These are phyloP conservation scores for Magnolia sinica DNA, from an alignment of 164 flowering plant genomes.

Conservation along the genomic window DNA sequence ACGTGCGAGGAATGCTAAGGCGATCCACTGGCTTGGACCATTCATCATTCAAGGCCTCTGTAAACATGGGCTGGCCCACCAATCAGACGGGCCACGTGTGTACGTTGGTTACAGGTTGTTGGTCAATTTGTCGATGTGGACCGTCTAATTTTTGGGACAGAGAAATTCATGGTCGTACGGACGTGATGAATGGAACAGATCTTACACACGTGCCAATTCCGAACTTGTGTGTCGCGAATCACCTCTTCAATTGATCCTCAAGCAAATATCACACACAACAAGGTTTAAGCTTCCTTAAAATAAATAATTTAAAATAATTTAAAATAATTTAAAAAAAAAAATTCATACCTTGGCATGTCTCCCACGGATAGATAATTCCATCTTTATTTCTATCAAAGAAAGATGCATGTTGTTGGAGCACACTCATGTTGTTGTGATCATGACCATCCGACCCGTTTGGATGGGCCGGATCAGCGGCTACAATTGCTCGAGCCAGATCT, in stretches of 20 bases:
- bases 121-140: neutral
- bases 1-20: too few relatives aligned
- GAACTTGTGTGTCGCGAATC: neutral
- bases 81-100: too few relatives aligned
- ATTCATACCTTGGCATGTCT: slow-evolving; percentile 10
- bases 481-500: slow-evolving; percentile 9
- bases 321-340: too few relatives aligned
- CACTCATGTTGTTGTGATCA: neutral
- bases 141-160: neutral
- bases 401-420: slow-evolving; percentile 12
- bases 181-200: neutral
- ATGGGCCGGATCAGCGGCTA: slow-evolving; percentile 8
- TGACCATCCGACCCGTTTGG: neutral
- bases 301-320: too few relatives aligned
- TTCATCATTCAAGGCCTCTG: too few relatives aligned
- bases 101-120: too few relatives aligned
- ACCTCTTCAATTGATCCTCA: too few relatives aligned
- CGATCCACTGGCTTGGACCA: too few relatives aligned
- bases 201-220: neutral
- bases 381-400: slow-evolving; percentile 18
- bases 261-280: too few relatives aligned
- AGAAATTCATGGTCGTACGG: neutral
- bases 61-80: too few relatives aligned
- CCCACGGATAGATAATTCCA: slow-evolving; percentile 19
- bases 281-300: too few relatives aligned